phyloP scores from a whole-genome alignment of 2,329 filamentous ascomycete species.

The Aspergillus niger region DNA sequence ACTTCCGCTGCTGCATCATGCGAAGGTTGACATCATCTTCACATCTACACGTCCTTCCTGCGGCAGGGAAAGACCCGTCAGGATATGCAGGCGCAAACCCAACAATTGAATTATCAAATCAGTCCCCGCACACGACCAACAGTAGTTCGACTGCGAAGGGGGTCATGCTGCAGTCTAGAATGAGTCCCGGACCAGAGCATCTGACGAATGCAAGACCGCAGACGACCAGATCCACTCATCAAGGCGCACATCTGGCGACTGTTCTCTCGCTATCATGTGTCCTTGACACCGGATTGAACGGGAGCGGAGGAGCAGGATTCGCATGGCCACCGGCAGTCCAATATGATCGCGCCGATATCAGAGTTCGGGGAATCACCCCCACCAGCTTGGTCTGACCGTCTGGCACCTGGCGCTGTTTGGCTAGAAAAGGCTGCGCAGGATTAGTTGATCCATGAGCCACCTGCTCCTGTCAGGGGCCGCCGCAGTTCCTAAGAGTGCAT shows the following conservation, averaged over 20 bases:
- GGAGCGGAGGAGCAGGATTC: slow-evolving; percentile 12
- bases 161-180: slow-evolving; percentile 25
- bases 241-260: slow-evolving; percentile 12
- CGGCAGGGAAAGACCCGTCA: slow-evolving; percentile 19
- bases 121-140: slow-evolving; percentile 24
- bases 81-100: slow-evolving; percentile 20
- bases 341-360: slow-evolving; percentile 21
- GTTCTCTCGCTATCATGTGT: slow-evolving; percentile 18
- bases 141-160: slow-evolving; percentile 14
- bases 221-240: slow-evolving; percentile 12
- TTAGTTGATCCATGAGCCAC: slow-evolving; percentile 18
- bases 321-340: slow-evolving; percentile 8
- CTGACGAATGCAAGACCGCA: slow-evolving; percentile 26
- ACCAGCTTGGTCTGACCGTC: slow-evolving; percentile 7
- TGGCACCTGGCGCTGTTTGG: slow-evolving; percentile 10
- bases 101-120: slow-evolving; percentile 27
- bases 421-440: slow-evolving; percentile 12
- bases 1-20: slow-evolving; percentile 24
- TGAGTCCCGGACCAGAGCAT: slow-evolving; percentile 19
- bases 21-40: slow-evolving; percentile 29
- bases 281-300: slow-evolving; percentile 7
- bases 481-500: slow-evolving; percentile 19
- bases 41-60: slow-evolving; percentile 18
- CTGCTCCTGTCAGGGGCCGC: slow-evolving; percentile 20
- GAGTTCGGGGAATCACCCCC: slow-evolving; percentile 4